Evolutionary conservation across 768 basidiomycete species (phyloP), one percentile per base, ranked within the genome.

Genomic region (Lactarius deliciosus): DNA sequence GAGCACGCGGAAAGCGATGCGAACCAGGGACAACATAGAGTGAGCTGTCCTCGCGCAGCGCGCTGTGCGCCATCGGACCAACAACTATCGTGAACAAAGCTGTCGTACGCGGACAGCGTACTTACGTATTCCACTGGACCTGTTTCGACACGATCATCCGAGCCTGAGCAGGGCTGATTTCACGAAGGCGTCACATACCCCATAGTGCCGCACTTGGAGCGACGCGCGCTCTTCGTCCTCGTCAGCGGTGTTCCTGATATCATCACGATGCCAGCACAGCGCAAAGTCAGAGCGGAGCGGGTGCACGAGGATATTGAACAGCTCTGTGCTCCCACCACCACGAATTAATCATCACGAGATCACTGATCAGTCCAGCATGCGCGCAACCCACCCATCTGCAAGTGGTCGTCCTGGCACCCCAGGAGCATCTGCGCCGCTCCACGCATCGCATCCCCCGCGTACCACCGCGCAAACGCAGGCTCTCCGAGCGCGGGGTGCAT

Each of bases 41-140:
- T 73, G 88, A 92, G 0, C 81, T 79, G 69, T 92, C 90, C 47
- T 81, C 78, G 68, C 87, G 87, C 36, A 92, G 77, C 0, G 89
- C 90, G 0, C 89, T 90, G 71, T 11, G 13, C n/a, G 11, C 25
- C 18, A 20, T 22, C 20, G 22, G 36, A 16, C 20, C 25, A 60
- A 16, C 22, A 3, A 6, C 10, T 10, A n/a, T 22, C 7, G 5
- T 54, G 57, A n/a, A 30, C 22, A 54, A 43, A 30, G 11, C 43
- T 50, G 25, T 63, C 32, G 36, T 10, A n/a, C n/a, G 32, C 38
- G n/a, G 9, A 18, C 38, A 13, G 32, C 9, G 9, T 8, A 77
- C 85, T 62, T 78, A 90, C 89, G 89, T 86, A 72, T 92, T 92
- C 90, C 90, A 92, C 76, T 93, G 90, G 0, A 91, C 81, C 88